Conservation (phyloP, 176 grass and related monocot species). For the Urochloa ruziziensis region DNA sequence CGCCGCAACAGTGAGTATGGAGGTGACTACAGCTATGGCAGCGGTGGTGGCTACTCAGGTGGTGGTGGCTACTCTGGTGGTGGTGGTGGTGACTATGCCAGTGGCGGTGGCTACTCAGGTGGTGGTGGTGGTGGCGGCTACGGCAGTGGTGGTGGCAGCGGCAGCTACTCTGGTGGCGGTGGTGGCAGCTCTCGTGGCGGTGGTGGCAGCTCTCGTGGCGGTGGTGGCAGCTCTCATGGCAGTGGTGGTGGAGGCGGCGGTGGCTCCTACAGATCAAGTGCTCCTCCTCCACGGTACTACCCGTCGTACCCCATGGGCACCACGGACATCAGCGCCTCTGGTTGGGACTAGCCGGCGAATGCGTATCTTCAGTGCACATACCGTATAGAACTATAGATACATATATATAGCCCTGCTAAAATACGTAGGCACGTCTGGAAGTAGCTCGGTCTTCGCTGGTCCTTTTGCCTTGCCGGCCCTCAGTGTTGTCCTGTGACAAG, state of each 20-base stretch:
- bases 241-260: background rate
- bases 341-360: conserved; percentile 47
- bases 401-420: conserved; percentile 9
- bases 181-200: background rate
- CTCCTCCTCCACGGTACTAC: conserved; percentile 33
- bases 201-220: background rate
- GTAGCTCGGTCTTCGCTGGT: background rate
- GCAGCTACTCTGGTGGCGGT: background rate
- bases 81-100: background rate
- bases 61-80: conserved; percentile 3
- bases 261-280: conserved; percentile 3
- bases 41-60: background rate
- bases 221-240: background rate
- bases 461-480: background rate
- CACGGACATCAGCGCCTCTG: conserved; percentile 44
- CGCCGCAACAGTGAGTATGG: conserved; percentile 7
- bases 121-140: conserved; percentile 18
- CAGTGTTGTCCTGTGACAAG: background rate
- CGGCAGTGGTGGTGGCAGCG: background rate
- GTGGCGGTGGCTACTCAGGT: background rate
- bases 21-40: background rate
- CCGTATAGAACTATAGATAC: conserved; percentile 32
- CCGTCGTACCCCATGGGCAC: conserved; percentile 47
- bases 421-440: background rate
- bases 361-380: conserved; percentile 7